Conservation (phyloP, 805 yeast species). For the Candida germanica region DNA sequence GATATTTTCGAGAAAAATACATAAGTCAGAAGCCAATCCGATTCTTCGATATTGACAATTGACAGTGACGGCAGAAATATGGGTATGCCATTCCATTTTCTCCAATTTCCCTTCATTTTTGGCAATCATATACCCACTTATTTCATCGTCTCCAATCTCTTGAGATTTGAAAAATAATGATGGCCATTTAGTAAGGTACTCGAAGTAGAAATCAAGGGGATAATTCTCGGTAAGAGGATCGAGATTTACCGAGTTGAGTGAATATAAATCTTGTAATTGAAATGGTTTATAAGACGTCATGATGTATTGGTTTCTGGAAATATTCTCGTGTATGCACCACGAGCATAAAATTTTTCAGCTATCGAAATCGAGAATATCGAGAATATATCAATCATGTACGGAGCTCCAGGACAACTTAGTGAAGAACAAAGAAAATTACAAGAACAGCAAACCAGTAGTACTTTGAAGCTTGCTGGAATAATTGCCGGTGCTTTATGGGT, state of each 20-base stretch:
- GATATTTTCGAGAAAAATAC: conserved; percentile 66
- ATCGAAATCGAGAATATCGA: too few relatives aligned
- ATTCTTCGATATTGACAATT: conserved; percentile 78
- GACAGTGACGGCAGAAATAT: conserved; percentile 93
- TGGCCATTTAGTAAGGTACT: conserved; percentile 86
- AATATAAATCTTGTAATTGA: conserved; percentile 78
- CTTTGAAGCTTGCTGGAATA: conserved; percentile 57
- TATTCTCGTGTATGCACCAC: too few relatives aligned
- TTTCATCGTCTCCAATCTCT: conserved; percentile 30
- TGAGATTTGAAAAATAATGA: conserved; percentile 76
- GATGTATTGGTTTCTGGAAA: too few relatives aligned
- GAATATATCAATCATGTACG: conserved; percentile 41
- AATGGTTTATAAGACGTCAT: conserved; percentile 92
- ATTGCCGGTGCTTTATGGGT: conserved; percentile 65
- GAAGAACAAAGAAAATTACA: conserved; percentile 69
- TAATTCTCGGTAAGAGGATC: conserved; percentile 93
- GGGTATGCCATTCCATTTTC: conserved; percentile 88
- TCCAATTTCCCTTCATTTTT: conserved; percentile 78
- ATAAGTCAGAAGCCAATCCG: conserved; percentile 79
- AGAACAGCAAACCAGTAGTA: conserved; percentile 57
- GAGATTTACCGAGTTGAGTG: conserved; percentile 70
- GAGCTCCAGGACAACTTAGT: conserved; percentile 43
- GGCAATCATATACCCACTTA: conserved; percentile 88
- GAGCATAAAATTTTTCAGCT: conserved; percentile 13
- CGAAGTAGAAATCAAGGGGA: conserved; percentile 76